Evolutionary conservation across 2,329 filamentous ascomycete species (phyloP), one percentile per base, ranked within the genome.

Genomic region (Sordariomycetes sp.): DNA sequence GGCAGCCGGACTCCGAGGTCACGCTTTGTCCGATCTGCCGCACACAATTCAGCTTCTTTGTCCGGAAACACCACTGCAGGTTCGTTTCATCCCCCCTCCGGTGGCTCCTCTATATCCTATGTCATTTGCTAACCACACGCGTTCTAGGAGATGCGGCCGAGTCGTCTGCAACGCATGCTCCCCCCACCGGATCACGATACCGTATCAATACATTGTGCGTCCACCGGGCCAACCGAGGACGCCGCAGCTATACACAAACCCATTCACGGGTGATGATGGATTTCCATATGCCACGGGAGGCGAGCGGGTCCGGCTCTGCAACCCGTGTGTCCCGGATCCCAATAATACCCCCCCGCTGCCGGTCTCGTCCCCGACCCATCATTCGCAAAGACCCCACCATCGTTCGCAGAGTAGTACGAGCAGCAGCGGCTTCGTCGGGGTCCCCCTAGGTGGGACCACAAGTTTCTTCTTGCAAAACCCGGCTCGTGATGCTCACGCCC

Each of bases 101-200:
- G 20, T 34, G 36, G 5, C 42, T 58, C 13, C 53, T 39, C 54
- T 17, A 35, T 52, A 7, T 56, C 60, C 20, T 45, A 53, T 34
- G 20, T n/a, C 3, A 6, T 7, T 42, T 54, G 35, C 51, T 52
- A 53, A 32, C 57, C 15, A 50, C 61, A 52, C 55, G 7, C 50
- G 51, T 5, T 32, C 17, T 53, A 87, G 85, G 63, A 96, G 96
- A 80, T 97, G 92, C 67, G 92, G 92, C 52, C 79, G 90, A 60
- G 91, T 97, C 10, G 92, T 97, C 25, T 97, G 92, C 70, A 84
- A 85, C 59, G 78, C 83, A 22, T 97, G 92, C 72, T 96, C 92
- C 2, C 92, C 92, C 3, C 92, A 97, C 69, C 83, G 90, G 60
- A 97, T 97, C 66, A 95, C 89, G 3, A 96, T 97, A 61, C 92